A percentile compares a stretch with the other conserved stretches of the same genome.
Conservation (phyloP, 2,329 filamentous ascomycete species). For the Epichloe coenophiala region DNA sequence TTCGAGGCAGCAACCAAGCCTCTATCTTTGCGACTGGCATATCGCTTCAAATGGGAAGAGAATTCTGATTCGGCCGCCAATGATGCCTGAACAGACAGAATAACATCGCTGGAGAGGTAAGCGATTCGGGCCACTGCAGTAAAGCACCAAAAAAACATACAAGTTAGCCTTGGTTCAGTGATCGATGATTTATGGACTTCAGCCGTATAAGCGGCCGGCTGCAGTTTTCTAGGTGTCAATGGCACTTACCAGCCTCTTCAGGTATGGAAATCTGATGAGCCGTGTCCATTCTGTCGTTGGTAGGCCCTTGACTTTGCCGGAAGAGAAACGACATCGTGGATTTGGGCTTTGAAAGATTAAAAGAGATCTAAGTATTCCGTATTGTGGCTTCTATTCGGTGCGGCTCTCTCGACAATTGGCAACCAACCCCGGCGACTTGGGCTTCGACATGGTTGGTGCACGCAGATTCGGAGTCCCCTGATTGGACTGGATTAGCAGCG, state of each 20-base stretch:
- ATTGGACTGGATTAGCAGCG: background rate
- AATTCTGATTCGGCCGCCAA: constrained; percentile 73
- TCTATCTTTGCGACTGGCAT: constrained; percentile 52
- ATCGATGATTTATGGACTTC: background rate
- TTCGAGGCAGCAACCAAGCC: constrained; percentile 54
- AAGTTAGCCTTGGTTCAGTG: constrained; percentile 8
- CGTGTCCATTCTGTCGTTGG: constrained; percentile 27
- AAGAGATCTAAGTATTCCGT: background rate
- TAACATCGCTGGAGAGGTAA: constrained; percentile 85
- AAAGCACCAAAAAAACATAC: background rate
- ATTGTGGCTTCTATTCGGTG: background rate
- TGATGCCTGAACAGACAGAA: constrained; percentile 87
- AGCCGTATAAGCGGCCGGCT: no score
- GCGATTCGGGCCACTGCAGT: constrained; percentile 79
- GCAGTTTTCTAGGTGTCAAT: background rate
- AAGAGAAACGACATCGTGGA: constrained; percentile 23
- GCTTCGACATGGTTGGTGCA: background rate
- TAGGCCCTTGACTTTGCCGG: constrained; percentile 13
- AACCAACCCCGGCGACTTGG: background rate
- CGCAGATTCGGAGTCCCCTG: no score
- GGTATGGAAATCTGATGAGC: constrained; percentile 39
- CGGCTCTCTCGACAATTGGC: background rate
- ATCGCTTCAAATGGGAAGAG: constrained; percentile 62
- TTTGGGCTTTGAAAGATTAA: constrained; percentile 1
- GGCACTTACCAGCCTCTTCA: constrained; percentile 48